These are phyloP conservation scores for Verbascum thapsus DNA, from an alignment of 257 asterid genomes.

Conservation along the genomic window DNA sequence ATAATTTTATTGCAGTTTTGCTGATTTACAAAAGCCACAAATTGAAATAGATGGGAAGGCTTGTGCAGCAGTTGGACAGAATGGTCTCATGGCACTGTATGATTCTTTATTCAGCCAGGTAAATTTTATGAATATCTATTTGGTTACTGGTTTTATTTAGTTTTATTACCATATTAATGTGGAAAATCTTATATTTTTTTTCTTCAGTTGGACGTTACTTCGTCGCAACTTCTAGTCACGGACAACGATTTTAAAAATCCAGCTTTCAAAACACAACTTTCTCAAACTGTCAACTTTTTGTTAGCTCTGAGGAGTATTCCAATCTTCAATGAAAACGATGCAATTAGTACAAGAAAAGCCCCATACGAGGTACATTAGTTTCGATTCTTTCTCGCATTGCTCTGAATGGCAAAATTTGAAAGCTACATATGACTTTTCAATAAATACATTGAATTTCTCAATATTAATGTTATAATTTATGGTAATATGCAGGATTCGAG, in stretches of 20 bases:
- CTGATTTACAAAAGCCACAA: conserved; percentile 72
- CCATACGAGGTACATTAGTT: conserved; percentile 67
- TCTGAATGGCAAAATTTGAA: too few species aligned
- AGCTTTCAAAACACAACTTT: conserved; percentile 67
- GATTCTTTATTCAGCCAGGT: conserved; percentile 72
- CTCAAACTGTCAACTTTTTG: conserved; percentile 61
- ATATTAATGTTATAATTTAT: too few species aligned
- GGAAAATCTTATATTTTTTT: conserved; percentile 4
- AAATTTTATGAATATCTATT: not conserved
- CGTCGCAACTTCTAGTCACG: conserved; percentile 84
- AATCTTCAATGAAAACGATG: conserved; percentile 81
- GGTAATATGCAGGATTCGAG: conserved; percentile 56
- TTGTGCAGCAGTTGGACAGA: conserved; percentile 78
- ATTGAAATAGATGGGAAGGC: conserved; percentile 70
- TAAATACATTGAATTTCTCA: too few species aligned
- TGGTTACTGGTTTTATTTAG: not conserved
- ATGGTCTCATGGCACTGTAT: conserved; percentile 70
- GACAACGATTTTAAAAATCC: conserved; percentile 76
- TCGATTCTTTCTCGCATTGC: too few species aligned
- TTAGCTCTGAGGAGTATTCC: conserved; percentile 69
- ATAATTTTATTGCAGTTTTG: conserved; percentile 44
- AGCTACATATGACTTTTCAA: too few species aligned
- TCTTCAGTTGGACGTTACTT: conserved; percentile 71
- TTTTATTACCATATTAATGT: not conserved
- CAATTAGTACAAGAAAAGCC: conserved; percentile 76